Evolutionary conservation across 345 rosid species (phyloP).

Genomic region (Ceriops decandra): DNA sequence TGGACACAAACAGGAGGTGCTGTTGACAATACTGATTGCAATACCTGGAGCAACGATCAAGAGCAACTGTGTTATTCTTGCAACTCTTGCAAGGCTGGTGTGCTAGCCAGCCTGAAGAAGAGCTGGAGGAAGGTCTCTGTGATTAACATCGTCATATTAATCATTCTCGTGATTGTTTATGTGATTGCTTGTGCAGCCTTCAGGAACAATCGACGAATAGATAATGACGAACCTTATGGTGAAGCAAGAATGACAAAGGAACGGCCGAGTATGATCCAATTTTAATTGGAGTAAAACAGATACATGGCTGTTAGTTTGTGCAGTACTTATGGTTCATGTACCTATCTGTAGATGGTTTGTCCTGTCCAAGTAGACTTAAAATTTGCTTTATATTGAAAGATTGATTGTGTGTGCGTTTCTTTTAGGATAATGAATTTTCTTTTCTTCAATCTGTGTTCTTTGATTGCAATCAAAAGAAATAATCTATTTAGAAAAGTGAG

Average conservation of each 20-base stretch:
- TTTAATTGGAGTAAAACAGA: not conserved
- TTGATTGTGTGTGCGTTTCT: not conserved
- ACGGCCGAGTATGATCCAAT: conserved; percentile 46
- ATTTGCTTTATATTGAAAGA: not conserved
- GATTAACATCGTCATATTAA: conserved; percentile 69
- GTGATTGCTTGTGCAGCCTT: conserved; percentile 74
- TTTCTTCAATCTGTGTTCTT: not conserved
- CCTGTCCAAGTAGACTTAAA: conserved; percentile 8
- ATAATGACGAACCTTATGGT: conserved; percentile 74
- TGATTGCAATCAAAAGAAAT: not conserved
- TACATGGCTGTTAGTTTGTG: too few species aligned
- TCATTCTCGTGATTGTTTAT: conserved; percentile 70
- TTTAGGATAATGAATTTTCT: not conserved
- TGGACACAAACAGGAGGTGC: conserved; percentile 50
- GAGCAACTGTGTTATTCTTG: conserved; percentile 64
- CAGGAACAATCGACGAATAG: conserved; percentile 71
- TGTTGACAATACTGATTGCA: conserved; percentile 52
- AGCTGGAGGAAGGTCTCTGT: conserved; percentile 96
- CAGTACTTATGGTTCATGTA: too few species aligned
- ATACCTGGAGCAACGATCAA: conserved; percentile 71
- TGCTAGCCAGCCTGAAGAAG: conserved; percentile 72
- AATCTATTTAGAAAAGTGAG: not conserved
- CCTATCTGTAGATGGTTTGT: too few species aligned
- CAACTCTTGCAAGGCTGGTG: conserved; percentile 89
- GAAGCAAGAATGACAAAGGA: conserved; percentile 75